phyloP scores from a whole-genome alignment of 148 eudicot species.

The Persicaria maculosa region DNA sequence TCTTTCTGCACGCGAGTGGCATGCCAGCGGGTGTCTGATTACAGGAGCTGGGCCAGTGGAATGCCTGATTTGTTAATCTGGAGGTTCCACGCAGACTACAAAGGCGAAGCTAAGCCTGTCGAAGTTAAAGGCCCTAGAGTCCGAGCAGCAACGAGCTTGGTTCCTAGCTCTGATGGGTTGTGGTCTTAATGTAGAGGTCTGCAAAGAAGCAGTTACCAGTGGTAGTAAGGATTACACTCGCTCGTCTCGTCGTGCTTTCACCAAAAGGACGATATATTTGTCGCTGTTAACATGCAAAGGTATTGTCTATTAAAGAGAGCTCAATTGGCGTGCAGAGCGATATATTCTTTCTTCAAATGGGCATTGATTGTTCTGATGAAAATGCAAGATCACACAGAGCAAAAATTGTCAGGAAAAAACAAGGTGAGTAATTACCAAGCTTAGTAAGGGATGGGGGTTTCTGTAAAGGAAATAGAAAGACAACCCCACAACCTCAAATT shows the following conservation, averaged over 20 bases:
- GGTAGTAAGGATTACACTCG: background rate
- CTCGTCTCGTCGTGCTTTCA: too few relatives aligned
- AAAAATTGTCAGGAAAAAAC: too few relatives aligned
- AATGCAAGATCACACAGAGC: background rate
- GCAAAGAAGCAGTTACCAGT: slow-evolving; percentile 28
- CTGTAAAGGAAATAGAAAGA: too few relatives aligned
- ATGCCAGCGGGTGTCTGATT: too few relatives aligned
- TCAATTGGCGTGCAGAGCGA: too few relatives aligned
- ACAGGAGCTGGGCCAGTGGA: slow-evolving; percentile 86
- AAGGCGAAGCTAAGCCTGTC: slow-evolving; percentile 91
- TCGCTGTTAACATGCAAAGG: too few relatives aligned
- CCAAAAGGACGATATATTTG: too few relatives aligned
- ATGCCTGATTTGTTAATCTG: slow-evolving; percentile 91
- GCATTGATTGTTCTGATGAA: background rate
- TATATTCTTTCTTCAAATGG: background rate
- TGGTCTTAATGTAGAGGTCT: slow-evolving; percentile 70
- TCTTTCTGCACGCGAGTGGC: too few relatives aligned
- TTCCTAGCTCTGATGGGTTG: slow-evolving; percentile 74
- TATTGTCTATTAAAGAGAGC: too few relatives aligned
- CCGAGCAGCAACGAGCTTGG: slow-evolving; percentile 97
- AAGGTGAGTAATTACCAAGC: too few relatives aligned
- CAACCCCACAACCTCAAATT: too few relatives aligned
- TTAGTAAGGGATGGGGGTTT: too few relatives aligned
- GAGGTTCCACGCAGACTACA: slow-evolving; percentile 68
- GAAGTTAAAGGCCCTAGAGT: slow-evolving; percentile 95